Conservation (phyloP, 345 rosid genomes). For the Clarkia xantiana region DNA sequence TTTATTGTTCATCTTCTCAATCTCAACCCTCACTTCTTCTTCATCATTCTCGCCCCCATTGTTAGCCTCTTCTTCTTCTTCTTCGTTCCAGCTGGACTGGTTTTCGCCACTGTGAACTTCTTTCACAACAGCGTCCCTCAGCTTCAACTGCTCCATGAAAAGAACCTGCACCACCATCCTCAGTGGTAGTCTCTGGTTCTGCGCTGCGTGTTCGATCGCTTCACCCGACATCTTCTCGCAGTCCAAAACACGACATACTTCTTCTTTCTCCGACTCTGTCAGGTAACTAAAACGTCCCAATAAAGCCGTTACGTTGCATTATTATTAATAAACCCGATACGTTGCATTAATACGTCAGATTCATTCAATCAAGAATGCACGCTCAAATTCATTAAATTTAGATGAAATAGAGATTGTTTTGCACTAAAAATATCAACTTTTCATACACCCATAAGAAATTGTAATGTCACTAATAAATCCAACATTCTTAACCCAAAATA, state of each 20-base stretch:
- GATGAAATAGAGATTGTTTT: no score
- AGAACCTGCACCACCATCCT: slow-evolving; percentile 42
- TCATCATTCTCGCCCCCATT: slow-evolving; percentile 19
- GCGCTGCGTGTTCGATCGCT: slow-evolving; percentile 48
- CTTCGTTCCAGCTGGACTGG: slow-evolving; percentile 11
- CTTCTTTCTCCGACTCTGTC: slow-evolving; percentile 50
- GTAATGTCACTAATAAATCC: no score
- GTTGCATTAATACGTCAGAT: no score
- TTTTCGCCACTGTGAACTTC: slow-evolving; percentile 16
- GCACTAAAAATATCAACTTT: no score
- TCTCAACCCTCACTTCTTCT: slow-evolving; percentile 27
- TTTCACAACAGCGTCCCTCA: slow-evolving; percentile 32
- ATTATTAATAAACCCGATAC: no score
- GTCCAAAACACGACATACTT: slow-evolving; percentile 51
- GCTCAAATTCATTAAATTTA: no score
- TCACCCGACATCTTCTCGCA: slow-evolving; percentile 48
- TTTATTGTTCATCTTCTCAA: slow-evolving; percentile 50
- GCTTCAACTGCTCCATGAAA: slow-evolving; percentile 41
- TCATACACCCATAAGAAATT: no score
- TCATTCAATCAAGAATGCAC: no score
- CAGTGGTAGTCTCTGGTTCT: slow-evolving; percentile 51
- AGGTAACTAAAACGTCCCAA: slow-evolving; percentile 17
- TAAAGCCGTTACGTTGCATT: no score
- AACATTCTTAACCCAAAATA: no score
- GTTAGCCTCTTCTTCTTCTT: slow-evolving; percentile 12